Base-by-base conservation (phyloP, 2,329 filamentous ascomycete species). In the Xylaria sp. region DNA sequence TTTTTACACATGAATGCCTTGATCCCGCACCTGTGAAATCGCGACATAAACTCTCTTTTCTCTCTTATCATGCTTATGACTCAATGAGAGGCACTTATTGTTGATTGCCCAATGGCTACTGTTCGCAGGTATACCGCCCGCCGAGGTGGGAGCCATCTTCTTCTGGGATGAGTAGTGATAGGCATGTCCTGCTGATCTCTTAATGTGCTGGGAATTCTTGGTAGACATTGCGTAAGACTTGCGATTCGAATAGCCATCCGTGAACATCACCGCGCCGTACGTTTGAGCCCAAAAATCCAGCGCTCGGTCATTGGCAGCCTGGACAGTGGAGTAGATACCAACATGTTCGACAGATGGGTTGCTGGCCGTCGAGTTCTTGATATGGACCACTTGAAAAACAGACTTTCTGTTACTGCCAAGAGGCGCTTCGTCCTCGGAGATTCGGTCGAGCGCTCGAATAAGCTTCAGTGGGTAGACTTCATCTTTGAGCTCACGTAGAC, bases 201-300 rank as follows among this genome's bases (percentile, higher is more conserved):
- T 23, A 6, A 49, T 10, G 4, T 60, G 13, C 28, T 61, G 31
- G 5, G 52, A 46, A 2, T 52, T 57, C 10, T 52, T 52, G 49
- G 57, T 33, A 18, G 57, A 18, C 10, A 18, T 33, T 1, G 4
- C 12, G n/a, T 41, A n/a, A 13, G 20, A 12, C 3, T 56, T 20
- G 5, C 1, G 4, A 31, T 12, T 31, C 25, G n/a, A 9, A 1
- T 25, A 7, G 13, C 12, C 46, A 1, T 33, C 31, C 2, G 62
- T 71, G 28, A 66, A 66, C 62, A 62, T 71, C 13, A 7, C 10
- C 4, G 62, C 59, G 2, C 68, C 66, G 23, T 68, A 71, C 20
- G 66, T 61, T 39, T 33, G 58, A 13, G 62, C 39, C 68, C 68
- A 71, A 43, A 71, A 65, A 57, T 71, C 68, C 28, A 71, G 23